Evolutionary conservation across 1,139 yeast genomes (phyloP).

Genomic region (Suhomyces terraborum): DNA sequence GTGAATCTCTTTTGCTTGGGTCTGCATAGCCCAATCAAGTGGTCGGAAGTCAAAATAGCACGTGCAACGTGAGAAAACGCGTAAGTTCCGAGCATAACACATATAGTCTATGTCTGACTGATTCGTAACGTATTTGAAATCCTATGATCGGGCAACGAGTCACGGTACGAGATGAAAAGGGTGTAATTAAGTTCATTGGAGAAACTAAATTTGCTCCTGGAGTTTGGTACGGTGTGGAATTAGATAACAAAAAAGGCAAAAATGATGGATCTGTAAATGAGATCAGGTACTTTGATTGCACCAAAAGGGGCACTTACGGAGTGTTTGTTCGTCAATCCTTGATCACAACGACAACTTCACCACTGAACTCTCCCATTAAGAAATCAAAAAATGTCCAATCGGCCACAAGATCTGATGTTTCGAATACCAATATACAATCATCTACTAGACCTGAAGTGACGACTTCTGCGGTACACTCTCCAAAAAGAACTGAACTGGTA

Average conservation of each 20-base stretch:
- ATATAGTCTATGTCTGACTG: too few relatives aligned
- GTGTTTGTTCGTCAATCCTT: conserved; percentile 53
- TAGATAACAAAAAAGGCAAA: conserved; percentile 65
- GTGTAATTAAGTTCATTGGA: conserved; percentile 54
- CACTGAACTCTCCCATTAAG: not conserved
- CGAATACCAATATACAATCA: too few relatives aligned
- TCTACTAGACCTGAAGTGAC: too few relatives aligned
- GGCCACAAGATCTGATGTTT: too few relatives aligned
- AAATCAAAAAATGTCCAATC: not conserved
- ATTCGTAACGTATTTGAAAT: not conserved
- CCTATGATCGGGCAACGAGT: conserved; percentile 40
- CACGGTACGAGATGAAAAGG: conserved; percentile 42
- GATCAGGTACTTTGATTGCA: conserved; percentile 58
- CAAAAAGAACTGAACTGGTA: not conserved
- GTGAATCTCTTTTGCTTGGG: too few relatives aligned
- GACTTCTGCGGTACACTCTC: too few relatives aligned
- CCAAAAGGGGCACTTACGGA: conserved; percentile 50
- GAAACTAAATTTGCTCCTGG: conserved; percentile 62
- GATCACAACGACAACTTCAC: conserved; percentile 6
- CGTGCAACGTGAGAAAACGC: conserved; percentile 2
- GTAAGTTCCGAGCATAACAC: conserved; percentile 6
- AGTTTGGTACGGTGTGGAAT: conserved; percentile 78
- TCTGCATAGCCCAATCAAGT: too few relatives aligned
- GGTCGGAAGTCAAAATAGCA: conserved; percentile 3
- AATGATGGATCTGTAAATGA: conserved; percentile 80